These are phyloP conservation scores for Ogataea siamensis DNA, from an alignment of 805 yeast genomes.

Conservation along the genomic window DNA sequence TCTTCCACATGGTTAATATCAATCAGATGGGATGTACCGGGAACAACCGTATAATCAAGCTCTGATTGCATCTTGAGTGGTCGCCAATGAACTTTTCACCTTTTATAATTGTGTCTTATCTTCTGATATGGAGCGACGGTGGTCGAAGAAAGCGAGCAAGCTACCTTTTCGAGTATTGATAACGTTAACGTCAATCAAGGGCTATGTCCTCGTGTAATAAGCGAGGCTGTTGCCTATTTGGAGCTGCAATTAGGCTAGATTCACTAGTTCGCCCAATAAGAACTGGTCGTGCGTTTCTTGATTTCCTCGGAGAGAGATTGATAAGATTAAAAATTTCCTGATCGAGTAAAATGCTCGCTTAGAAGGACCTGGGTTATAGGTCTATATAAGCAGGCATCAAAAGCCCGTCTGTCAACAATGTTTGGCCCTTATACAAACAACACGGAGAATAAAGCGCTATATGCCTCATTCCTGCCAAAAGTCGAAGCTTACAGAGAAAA, in stretches of 20 bases:
- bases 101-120: neutral
- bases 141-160: neutral
- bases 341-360: neutral
- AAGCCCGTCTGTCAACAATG: slow-evolving; percentile 38
- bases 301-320: neutral
- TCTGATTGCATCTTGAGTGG: neutral
- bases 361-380: neutral
- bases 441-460: slow-evolving; percentile 25
- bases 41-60: neutral
- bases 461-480: slow-evolving; percentile 33
- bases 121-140: neutral
- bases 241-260: neutral
- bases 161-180: neutral
- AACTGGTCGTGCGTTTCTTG: neutral
- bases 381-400: slow-evolving; percentile 37
- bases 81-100: neutral
- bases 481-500: slow-evolving; percentile 33
- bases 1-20: slow-evolving; percentile 10
- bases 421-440: slow-evolving; percentile 12
- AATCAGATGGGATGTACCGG: slow-evolving; percentile 17
- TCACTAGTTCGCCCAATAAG: neutral
- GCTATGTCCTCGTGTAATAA: neutral
- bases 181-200: neutral
- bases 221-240: neutral
- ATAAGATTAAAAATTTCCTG: neutral